These are phyloP conservation scores for Paramecium pentaurelia DNA, from an alignment of 73 alveolate species.

Conservation along the genomic window DNA sequence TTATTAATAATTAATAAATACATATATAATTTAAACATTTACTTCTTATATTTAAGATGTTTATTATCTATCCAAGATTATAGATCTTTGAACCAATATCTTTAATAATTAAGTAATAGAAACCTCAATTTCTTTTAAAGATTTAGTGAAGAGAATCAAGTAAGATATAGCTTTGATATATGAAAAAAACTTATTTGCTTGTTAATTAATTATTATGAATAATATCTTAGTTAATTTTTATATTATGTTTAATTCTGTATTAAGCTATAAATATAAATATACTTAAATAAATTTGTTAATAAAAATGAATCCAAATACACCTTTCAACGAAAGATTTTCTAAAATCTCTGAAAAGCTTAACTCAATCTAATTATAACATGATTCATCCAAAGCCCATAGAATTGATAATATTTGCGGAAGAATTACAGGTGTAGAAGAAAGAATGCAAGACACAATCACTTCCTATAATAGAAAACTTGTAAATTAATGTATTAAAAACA, in stretches of 20 bases:
- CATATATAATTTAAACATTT: neutral
- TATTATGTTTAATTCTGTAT: neutral
- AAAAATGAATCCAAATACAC: slow-evolving; percentile 56
- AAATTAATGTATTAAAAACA: neutral
- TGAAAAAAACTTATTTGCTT: neutral
- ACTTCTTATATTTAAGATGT: neutral
- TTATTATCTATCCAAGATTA: neutral
- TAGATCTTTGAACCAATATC: neutral
- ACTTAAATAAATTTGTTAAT: slow-evolving; percentile 45
- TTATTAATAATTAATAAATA: neutral
- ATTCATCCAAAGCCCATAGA: slow-evolving; percentile 61
- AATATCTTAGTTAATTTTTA: neutral
- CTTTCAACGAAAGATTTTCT: slow-evolving; percentile 59
- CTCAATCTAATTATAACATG: slow-evolving; percentile 53
- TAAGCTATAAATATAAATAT: neutral
- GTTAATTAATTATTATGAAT: neutral
- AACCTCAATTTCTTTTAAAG: neutral
- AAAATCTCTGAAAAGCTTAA: slow-evolving; percentile 58
- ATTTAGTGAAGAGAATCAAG: neutral
- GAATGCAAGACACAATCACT: slow-evolving; percentile 50
- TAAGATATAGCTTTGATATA: neutral
- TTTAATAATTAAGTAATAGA: neutral
- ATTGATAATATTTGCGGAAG: slow-evolving; percentile 52
- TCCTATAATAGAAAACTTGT: slow-evolving; percentile 30
- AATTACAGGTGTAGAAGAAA: slow-evolving; percentile 53